These are phyloP conservation scores for Vaccinium macrocarpon DNA, from an alignment of 148 eudicot species.

Conservation along the genomic window DNA sequence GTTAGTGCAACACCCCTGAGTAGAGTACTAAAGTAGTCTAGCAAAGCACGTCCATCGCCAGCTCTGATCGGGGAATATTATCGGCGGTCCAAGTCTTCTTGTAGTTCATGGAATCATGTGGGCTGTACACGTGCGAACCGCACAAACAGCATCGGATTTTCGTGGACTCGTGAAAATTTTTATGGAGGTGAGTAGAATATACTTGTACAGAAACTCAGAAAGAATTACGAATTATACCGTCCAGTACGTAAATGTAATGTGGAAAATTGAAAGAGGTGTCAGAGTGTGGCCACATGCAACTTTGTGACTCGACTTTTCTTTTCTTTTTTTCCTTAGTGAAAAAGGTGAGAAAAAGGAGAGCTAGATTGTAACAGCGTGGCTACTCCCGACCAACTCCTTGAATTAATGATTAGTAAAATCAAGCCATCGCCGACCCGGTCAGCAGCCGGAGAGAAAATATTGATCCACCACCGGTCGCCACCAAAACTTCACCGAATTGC, in stretches of 20 bases:
- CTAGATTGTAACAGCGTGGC: no score
- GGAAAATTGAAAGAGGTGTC: neutral
- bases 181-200: neutral
- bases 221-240: neutral
- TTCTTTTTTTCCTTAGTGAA: no score
- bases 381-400: no score
- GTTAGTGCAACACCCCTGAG: no score
- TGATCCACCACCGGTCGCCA: no score
- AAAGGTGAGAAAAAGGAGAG: no score
- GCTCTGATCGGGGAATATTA: neutral
- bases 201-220: neutral
- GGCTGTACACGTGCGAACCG: constrained; percentile 18
- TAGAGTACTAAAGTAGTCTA: neutral
- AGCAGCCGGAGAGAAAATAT: no score
- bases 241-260: neutral
- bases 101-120: no score
- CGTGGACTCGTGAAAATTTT: neutral
- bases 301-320: neutral
- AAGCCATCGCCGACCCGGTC: no score
- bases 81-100: neutral
- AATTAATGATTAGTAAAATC: no score
- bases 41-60: neutral
- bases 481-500: no score
- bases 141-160: constrained; percentile 4
- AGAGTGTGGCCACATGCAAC: neutral